Base-by-base conservation (phyloP, 495 filamentous ascomycete genomes). In the Neurospora sp. region DNA sequence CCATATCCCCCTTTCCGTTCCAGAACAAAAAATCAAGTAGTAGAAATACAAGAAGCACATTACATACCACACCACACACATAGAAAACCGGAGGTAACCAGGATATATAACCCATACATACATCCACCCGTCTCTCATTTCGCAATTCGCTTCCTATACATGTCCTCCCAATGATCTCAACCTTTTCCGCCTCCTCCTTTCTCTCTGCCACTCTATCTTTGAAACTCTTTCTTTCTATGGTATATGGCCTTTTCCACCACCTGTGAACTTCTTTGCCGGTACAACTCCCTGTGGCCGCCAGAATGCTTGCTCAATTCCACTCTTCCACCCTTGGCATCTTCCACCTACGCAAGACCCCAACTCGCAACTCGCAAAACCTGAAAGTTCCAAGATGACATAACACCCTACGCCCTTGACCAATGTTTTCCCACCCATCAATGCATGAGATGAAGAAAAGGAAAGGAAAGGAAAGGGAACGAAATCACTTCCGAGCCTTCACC, bases 401-500 rank as follows among this genome's bases (percentile, higher is more conserved):
- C 10, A 39, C 39, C 9, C 39, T 35, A 35, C 35, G 5, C 16
- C 41, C 41, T 8, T n/a, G 7, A 44, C 16, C 16, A 18, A 44
- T 18, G 16, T n/a, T 44, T 44, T 44, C 41, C 16, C 39, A 31
- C 39, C 70, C 39, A 18, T 8, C 39, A n/a, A 40, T 27, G 35
- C 70, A 71, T 31, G 20, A 46, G 37, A 38, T 69, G 27, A 35
- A 31, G 54, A 35, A 35, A 66, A 9, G 27, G 31, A 31, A 27
- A 59, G 27, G 31, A 31, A 27, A 59, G 48, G 5, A 9, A 66
- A 18, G 54, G 20, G 48, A 35, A 9, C 27, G 7, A 66, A 37
- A 37, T 66, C 54, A 66, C 27, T 73, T 76, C 16, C 80, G 77
- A 48, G 31, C 74, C 70, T 81, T 81, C 6, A 71, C 75, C 39